Base-by-base conservation (phyloP, 1,284 basidiomycete species). In the Meira nashicola region DNA sequence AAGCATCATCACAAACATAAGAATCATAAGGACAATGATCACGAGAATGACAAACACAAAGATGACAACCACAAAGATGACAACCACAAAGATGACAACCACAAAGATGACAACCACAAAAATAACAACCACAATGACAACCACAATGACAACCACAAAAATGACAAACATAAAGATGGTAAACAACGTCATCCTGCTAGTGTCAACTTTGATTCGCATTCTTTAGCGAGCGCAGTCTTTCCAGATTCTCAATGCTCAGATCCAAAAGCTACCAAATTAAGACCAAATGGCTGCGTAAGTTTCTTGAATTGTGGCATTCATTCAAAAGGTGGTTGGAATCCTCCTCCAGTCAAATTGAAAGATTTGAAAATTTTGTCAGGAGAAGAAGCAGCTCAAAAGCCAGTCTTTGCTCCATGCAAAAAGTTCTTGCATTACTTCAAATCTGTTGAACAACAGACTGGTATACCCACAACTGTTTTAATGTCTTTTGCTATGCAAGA, bases 401-500 rank as follows among this genome's bases (percentile, higher is more conserved):
- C 43, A 11, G 59, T 57, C 53, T 71, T 71, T 57, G 56, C 57
- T 0, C 67, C 67, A n/a, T 71, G 69, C 65, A 64, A 68, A 47
- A 46, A 56, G 39, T 49, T 61, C 6, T 56, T 65, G 14, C 59
- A 58, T 59, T 58, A 61, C 37, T 71, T 71, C 59, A 60, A 71
- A 46, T 56, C 63, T 17, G 62, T 63, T 33, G 64, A 61, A 17
- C 53, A 62, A 47, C 50, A 58, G 7, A 54, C 65, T 58, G 53
- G 57, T 19, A n/a, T 71, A 8, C 69, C 66, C 23, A 58, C 67
- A 17, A 64, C 63, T 39, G 50, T 71, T 12, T 58, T 71, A 49
- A 69, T 69, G 67, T 61, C 62, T 39, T 69, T 71, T 46, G 67
- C 67, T 54, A 67, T 71, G 65, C 69, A 71, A 40, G 69, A 71